Evolutionary conservation across 1,284 basidiomycete species (phyloP).

Genomic region (Pseudozyma tsukubaensis): DNA sequence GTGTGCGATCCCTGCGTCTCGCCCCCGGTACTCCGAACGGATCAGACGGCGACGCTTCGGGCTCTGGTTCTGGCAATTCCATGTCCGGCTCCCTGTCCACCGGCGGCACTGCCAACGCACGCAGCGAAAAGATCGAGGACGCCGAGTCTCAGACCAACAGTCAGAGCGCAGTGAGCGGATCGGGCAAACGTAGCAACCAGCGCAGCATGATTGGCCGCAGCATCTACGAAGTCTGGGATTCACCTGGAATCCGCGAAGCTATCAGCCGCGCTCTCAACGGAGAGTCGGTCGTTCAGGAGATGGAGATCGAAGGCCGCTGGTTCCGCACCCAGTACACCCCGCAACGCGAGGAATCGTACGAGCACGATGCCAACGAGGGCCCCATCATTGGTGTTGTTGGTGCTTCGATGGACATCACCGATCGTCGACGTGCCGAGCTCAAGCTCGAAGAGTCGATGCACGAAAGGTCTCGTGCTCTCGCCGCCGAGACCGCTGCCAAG

Average conservation of each 20-base stretch:
- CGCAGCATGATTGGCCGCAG: conserved; percentile 58
- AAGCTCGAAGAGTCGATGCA: conserved; percentile 65
- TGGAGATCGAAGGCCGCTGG: conserved; percentile 64
- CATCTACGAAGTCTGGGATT: conserved; percentile 62
- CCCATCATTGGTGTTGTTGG: conserved; percentile 67
- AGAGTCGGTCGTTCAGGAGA: conserved; percentile 60
- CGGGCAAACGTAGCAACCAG: conserved; percentile 36
- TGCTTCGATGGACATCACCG: conserved; percentile 69
- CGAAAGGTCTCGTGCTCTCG: conserved; percentile 65
- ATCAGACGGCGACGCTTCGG: conserved; percentile 46
- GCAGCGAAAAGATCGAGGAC: conserved; percentile 47
- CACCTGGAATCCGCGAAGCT: conserved; percentile 51
- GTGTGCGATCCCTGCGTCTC: conserved; percentile 60
- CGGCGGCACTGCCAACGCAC: conserved; percentile 13
- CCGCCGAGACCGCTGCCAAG: conserved; percentile 70
- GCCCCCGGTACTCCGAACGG: conserved; percentile 59
- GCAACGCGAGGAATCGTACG: conserved; percentile 50
- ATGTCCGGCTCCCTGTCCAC: conserved; percentile 35
- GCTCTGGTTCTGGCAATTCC: conserved; percentile 44
- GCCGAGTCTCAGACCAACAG: conserved; percentile 51
- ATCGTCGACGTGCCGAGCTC: conserved; percentile 64
- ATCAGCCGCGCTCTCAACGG: conserved; percentile 57
- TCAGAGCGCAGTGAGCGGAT: conserved; percentile 46
- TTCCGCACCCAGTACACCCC: conserved; percentile 64
- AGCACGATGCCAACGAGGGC: conserved; percentile 45